These are phyloP conservation scores for Prorocentrum cordatum DNA, from an alignment of 169 alveolate genomes.

Conservation along the genomic window DNA sequence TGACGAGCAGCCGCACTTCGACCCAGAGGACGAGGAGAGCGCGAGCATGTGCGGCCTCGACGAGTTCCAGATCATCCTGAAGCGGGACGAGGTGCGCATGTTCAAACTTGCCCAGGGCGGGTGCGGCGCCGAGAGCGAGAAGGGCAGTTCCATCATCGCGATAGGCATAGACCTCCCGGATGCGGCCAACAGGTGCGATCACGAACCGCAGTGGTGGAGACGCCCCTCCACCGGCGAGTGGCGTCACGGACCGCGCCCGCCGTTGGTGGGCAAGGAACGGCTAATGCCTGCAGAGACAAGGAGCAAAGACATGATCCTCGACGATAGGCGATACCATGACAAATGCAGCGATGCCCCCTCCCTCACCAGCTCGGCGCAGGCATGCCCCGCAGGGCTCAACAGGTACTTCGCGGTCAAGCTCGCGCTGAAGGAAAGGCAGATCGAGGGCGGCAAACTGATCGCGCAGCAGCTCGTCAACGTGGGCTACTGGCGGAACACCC, in stretches of 20 bases:
- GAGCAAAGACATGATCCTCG: background rate
- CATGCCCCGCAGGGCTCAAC: background rate
- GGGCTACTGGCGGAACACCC: background rate
- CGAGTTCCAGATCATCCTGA: background rate
- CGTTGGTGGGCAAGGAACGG: background rate
- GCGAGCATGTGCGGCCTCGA: background rate
- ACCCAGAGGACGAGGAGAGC: background rate
- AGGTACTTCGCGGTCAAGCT: background rate
- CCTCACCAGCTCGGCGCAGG: background rate
- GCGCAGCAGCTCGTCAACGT: background rate
- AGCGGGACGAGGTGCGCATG: too few species aligned
- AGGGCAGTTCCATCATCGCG: background rate
- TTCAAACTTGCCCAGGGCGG: background rate
- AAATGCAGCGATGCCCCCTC: background rate
- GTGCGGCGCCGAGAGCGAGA: background rate
- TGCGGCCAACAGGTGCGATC: background rate
- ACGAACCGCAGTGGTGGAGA: background rate
- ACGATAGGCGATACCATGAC: background rate
- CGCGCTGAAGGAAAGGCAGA: background rate
- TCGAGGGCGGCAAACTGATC: background rate
- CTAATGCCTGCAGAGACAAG: background rate
- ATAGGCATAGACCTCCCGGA: background rate
- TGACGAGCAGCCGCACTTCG: background rate
- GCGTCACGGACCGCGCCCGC: background rate
- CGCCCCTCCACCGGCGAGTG: background rate